Evolutionary conservation across 257 asterid species (phyloP).

Genomic region (Nicotiana sylvestris): DNA sequence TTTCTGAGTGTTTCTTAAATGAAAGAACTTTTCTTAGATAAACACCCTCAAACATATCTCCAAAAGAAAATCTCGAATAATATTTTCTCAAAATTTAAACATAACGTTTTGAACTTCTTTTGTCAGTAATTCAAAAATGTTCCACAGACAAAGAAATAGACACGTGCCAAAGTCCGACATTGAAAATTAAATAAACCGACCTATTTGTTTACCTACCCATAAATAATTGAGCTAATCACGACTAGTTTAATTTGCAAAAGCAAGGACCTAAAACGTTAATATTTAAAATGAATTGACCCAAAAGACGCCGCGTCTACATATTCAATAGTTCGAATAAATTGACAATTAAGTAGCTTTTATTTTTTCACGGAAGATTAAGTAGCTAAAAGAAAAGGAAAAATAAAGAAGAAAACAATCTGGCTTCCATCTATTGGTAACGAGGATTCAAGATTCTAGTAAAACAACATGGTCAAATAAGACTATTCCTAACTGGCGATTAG

Average conservation of each 20-base stretch:
- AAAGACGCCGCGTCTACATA: neutral
- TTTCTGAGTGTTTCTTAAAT: neutral
- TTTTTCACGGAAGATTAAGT: too few relatives aligned
- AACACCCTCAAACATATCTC: neutral
- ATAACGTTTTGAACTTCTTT: neutral
- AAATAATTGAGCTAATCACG: neutral
- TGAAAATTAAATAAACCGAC: neutral
- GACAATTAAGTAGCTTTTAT: too few relatives aligned
- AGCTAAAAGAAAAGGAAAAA: too few relatives aligned
- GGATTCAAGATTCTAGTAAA: neutral
- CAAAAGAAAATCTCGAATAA: neutral
- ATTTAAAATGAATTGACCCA: neutral
- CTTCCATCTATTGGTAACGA: neutral
- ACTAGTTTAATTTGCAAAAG: neutral
- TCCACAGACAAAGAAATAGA: neutral
- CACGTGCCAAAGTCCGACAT: neutral
- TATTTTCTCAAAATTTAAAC: neutral
- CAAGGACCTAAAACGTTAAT: neutral
- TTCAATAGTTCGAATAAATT: neutral
- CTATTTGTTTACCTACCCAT: neutral
- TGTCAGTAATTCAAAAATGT: neutral
- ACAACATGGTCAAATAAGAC: neutral
- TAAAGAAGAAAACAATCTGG: neutral
- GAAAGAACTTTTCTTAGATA: neutral
- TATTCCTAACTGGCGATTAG: neutral